Evolutionary conservation across 2,329 filamentous ascomycete genomes (phyloP), one percentile per base, ranked within the genome.

Genomic region (Aspergillus pseudoterreus): DNA sequence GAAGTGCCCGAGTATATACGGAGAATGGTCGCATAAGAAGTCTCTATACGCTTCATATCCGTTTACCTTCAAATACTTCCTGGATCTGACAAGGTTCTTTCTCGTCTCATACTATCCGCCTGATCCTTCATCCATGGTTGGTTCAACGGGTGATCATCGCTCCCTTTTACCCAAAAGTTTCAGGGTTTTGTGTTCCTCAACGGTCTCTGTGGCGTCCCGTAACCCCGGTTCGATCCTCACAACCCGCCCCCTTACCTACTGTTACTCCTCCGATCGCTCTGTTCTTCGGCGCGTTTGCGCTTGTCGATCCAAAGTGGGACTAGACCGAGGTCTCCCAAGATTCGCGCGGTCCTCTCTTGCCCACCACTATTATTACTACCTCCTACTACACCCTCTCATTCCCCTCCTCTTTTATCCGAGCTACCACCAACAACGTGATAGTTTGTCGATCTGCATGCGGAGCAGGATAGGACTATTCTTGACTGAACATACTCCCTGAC

Each of bases 261-360:
- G 8, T 30, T 30, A 30, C 39, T 32, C 44, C 47, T 21, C 24
- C 43, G n/a, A 27, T 24, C 15, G 24, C 11, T 43, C 36, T 30
- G 47, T 17, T 32, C 45, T 39, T 49, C 35, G 24, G 15, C 39
- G 24, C 43, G 35, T 42, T 50, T 44, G 47, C 47, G 43, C 21
- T 22, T 47, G 47, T 50, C 43, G 43, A 50, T 53, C 47, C 27
- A 27, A 43, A 48, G 43, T 43, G 51, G 51, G 51, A 53, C 48
- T 50, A 43, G 49, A 50, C 49, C 49, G 49, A 51, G 49, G 49
- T 46, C 45, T 38, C 48, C 38, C 48, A 19, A n/a, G 43, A 15
- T 27, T 32, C 43, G 30, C 46, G 27, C 46, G 38, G 22, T 48
- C 27, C 48, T 36, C 32, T 45, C 48, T 35, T 43, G n/a, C 35